Evolutionary conservation across 768 basidiomycete species (phyloP).

Genomic region (Cyclocybe aegerita): DNA sequence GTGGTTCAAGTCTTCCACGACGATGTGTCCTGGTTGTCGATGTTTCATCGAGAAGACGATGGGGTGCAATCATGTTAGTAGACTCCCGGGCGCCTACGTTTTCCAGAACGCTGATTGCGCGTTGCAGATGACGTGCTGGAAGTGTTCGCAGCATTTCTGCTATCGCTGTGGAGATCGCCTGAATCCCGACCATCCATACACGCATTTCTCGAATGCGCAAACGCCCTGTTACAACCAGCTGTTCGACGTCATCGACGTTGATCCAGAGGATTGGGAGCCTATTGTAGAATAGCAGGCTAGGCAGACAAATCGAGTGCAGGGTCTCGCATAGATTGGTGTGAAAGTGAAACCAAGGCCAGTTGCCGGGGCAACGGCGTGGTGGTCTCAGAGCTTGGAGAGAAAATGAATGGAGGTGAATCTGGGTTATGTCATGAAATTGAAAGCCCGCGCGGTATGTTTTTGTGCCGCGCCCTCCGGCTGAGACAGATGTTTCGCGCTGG

Average conservation of each 20-base stretch:
- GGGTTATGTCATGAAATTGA: constrained; percentile 30
- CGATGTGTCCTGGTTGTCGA: constrained; percentile 70
- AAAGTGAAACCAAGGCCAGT: constrained; percentile 10
- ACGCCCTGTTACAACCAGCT: constrained; percentile 60
- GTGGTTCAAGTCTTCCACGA: constrained; percentile 73
- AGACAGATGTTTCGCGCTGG: constrained; percentile 28
- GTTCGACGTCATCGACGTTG: constrained; percentile 52
- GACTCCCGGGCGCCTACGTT: background rate
- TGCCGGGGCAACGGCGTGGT: background rate
- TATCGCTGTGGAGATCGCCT: constrained; percentile 71
- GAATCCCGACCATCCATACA: constrained; percentile 51
- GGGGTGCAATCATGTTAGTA: constrained; percentile 87
- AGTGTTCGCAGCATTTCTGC: constrained; percentile 78
- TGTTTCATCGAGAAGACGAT: constrained; percentile 72
- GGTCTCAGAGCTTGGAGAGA: constrained; percentile 6
- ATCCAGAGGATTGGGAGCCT: constrained; percentile 49
- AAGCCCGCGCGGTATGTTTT: constrained; percentile 41
- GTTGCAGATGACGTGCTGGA: constrained; percentile 72
- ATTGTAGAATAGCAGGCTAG: constrained; percentile 20
- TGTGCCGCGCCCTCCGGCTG: constrained; percentile 25
- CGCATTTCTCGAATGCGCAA: constrained; percentile 61
- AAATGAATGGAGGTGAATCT: constrained; percentile 5
- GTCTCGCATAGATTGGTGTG: constrained; percentile 26
- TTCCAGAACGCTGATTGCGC: constrained; percentile 10
- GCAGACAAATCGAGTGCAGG: constrained; percentile 15